Percentiles rank a stretch among this genome's conserved stretches.
These are phyloP conservation scores for Rhamnella rubrinervis DNA, from an alignment of 331 rosid genomes.

Conservation along the genomic window DNA sequence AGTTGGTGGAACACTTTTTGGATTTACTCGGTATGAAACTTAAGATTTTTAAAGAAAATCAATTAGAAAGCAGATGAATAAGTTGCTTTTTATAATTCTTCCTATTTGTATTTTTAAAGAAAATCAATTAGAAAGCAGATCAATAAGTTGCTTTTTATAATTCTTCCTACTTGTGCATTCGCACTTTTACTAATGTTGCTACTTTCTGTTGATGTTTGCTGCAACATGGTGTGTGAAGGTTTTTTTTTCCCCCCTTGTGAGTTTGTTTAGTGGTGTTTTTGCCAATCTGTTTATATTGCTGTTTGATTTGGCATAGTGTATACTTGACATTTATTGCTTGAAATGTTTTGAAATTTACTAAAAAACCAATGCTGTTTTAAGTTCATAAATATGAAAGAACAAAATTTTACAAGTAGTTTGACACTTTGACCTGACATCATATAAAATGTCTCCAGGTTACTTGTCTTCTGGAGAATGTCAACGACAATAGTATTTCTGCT, in stretches of 20 bases:
- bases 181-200: background rate
- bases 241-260: background rate
- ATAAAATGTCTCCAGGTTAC: slow-evolving; percentile 53
- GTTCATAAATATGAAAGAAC: background rate
- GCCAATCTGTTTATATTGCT: background rate
- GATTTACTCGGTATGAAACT: background rate
- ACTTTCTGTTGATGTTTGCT: background rate
- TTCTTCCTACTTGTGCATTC: background rate
- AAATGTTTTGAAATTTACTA: background rate
- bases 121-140: background rate
- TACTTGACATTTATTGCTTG: background rate
- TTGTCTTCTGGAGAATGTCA: slow-evolving; percentile 58
- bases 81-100: background rate
- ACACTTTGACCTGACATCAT: slow-evolving; percentile 17
- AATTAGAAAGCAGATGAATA: background rate
- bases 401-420: background rate
- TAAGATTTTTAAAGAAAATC: background rate
- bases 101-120: background rate
- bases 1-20: background rate
- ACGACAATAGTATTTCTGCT: slow-evolving; percentile 34
- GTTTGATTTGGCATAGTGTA: background rate
- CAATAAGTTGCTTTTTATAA: background rate
- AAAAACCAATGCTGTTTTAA: background rate
- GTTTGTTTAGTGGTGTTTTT: background rate
- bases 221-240: no score